phyloP scores from a whole-genome alignment of 192 early-diverging fungal species.

The Backusella liffmaniae region DNA sequence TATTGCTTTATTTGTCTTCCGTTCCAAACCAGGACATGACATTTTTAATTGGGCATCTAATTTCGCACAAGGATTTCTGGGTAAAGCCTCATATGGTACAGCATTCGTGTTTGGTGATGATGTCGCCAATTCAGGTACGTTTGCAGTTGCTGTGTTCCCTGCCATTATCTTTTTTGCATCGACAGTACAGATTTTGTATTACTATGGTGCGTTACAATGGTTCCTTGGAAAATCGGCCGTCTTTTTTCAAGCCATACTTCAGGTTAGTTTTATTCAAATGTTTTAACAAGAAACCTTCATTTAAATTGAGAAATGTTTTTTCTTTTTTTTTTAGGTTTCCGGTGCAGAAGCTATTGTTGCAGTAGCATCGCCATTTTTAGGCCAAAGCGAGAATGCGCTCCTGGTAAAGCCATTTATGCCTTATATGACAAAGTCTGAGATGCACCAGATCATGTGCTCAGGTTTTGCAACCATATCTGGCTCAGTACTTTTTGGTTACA shows the following conservation, averaged over 20 bases:
- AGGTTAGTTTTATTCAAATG: slow-evolving; percentile 33
- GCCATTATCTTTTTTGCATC: slow-evolving; percentile 88
- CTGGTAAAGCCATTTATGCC: slow-evolving; percentile 79
- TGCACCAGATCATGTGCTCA: slow-evolving; percentile 85
- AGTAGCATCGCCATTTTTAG: slow-evolving; percentile 83
- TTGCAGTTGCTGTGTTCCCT: slow-evolving; percentile 75
- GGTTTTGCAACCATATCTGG: slow-evolving; percentile 92
- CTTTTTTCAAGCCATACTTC: slow-evolving; percentile 64
- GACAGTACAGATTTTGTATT: slow-evolving; percentile 81
- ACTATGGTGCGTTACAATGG: slow-evolving; percentile 82
- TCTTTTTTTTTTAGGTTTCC: slow-evolving; percentile 33
- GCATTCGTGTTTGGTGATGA: slow-evolving; percentile 66
- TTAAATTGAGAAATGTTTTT: too few species aligned
- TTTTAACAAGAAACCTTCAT: too few species aligned
- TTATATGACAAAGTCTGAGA: slow-evolving; percentile 83
- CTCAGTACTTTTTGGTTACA: slow-evolving; percentile 75
- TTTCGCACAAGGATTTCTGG: slow-evolving; percentile 60
- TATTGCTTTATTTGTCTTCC: slow-evolving; percentile 77
- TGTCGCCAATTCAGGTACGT: slow-evolving; percentile 43
- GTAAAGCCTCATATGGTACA: slow-evolving; percentile 64
- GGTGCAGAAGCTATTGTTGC: slow-evolving; percentile 85
- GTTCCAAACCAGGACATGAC: slow-evolving; percentile 67
- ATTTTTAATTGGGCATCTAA: slow-evolving; percentile 71
- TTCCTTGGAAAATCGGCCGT: slow-evolving; percentile 63
- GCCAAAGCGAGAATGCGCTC: slow-evolving; percentile 79